phyloP scores from a whole-genome alignment of 495 filamentous ascomycete genomes.

The Aspergillus avenaceus region DNA sequence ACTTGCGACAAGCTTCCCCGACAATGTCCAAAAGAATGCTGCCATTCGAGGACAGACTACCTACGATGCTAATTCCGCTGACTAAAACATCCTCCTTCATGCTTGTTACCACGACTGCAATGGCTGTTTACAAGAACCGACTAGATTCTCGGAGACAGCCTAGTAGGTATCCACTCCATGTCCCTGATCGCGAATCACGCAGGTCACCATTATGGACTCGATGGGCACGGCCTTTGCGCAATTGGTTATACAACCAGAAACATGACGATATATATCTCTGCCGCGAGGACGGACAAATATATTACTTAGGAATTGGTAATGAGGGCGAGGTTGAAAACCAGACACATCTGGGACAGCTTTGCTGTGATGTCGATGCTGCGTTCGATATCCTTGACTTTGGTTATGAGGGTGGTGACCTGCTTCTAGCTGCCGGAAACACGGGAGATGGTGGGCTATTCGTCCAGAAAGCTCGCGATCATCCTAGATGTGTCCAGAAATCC shows the following conservation, averaged over 20 bases:
- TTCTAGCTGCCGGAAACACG: slow-evolving; percentile 75
- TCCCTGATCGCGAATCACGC: slow-evolving; percentile 24
- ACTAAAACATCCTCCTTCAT: slow-evolving; percentile 62
- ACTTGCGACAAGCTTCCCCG: slow-evolving; percentile 29
- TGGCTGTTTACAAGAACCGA: slow-evolving; percentile 57
- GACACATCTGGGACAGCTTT: slow-evolving; percentile 35
- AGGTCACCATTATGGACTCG: slow-evolving; percentile 43
- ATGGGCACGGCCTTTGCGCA: slow-evolving; percentile 71
- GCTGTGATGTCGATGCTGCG: slow-evolving; percentile 42
- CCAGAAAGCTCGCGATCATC: slow-evolving; percentile 51
- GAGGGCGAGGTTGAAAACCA: slow-evolving; percentile 34
- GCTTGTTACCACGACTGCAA: slow-evolving; percentile 52
- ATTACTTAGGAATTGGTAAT: slow-evolving; percentile 59
- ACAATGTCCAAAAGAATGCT: slow-evolving; percentile 48
- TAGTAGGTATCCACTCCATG: slow-evolving; percentile 26
- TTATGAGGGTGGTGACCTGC: slow-evolving; percentile 61
- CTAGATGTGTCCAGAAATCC: slow-evolving; percentile 53
- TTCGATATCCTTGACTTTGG: slow-evolving; percentile 46
- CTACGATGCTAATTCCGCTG: slow-evolving; percentile 65
- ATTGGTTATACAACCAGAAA: slow-evolving; percentile 50
- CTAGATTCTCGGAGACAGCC: slow-evolving; percentile 30
- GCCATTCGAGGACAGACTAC: slow-evolving; percentile 56
- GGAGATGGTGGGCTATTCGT: slow-evolving; percentile 76
- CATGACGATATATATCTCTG: slow-evolving; percentile 74
- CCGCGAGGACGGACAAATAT: slow-evolving; percentile 74